Evolutionary conservation across 1,139 yeast genomes (phyloP).

Genomic region (Suhomyces kunorum): DNA sequence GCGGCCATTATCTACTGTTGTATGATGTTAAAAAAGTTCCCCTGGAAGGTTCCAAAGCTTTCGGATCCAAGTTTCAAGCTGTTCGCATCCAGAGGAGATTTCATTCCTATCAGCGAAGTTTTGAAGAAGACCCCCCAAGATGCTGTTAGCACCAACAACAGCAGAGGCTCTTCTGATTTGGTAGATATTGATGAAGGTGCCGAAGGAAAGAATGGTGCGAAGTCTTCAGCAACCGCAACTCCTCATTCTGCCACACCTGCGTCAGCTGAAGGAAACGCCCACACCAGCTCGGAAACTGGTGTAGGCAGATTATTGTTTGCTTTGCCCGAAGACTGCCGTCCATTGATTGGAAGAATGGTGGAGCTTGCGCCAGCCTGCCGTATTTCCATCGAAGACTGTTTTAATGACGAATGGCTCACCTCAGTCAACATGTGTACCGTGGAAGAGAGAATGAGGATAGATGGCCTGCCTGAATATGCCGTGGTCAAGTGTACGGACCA

Average conservation of each 20-base stretch:
- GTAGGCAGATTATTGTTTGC: conserved; percentile 70
- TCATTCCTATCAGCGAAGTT: conserved; percentile 40
- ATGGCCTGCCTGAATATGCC: conserved; percentile 36
- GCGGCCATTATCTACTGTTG: conserved; percentile 91
- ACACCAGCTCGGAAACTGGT: conserved; percentile 63
- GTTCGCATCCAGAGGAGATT: conserved; percentile 54
- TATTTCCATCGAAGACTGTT: conserved; percentile 79
- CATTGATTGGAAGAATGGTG: conserved; percentile 71
- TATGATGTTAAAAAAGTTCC: conserved; percentile 91
- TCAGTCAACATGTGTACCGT: conserved; percentile 68
- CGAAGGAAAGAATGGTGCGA: conserved; percentile 2
- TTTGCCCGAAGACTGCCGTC: conserved; percentile 66
- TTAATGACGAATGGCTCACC: conserved; percentile 74
- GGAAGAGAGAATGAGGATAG: conserved; percentile 37
- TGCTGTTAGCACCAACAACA: conserved; percentile 7
- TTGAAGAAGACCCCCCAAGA: conserved; percentile 43
- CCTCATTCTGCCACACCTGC: conserved; percentile 21
- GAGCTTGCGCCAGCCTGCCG: conserved; percentile 84
- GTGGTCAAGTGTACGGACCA: conserved; percentile 57
- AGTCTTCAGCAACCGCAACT: background rate
- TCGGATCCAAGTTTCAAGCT: conserved; percentile 80
- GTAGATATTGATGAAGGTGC: conserved; percentile 37
- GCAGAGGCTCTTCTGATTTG: conserved; percentile 21
- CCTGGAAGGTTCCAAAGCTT: conserved; percentile 95
- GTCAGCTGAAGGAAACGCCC: conserved; percentile 38